phyloP scores from a whole-genome alignment of 208 protist species.

The Leishmania gerbilli region DNA sequence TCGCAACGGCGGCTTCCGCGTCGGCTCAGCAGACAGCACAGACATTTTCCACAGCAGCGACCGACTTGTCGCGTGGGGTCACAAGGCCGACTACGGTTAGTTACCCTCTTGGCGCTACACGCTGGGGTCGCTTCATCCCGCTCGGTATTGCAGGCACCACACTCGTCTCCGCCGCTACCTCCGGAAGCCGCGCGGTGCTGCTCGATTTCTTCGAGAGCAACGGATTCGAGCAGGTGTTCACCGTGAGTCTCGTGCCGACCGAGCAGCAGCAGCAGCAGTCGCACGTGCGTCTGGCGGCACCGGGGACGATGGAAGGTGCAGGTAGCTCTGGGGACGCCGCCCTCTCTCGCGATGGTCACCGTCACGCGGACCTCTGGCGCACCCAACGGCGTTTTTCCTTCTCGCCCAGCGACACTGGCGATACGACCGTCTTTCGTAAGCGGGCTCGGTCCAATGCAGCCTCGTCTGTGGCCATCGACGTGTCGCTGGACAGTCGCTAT shows the following conservation, averaged over 20 bases:
- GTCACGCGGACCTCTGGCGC: neutral
- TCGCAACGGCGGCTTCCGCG: conserved; percentile 1
- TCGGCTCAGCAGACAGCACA: neutral
- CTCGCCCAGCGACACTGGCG: neutral
- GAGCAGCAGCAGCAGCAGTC: conserved; percentile 22
- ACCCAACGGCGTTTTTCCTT: neutral
- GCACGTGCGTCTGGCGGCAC: neutral
- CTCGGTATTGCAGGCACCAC: conserved; percentile 60
- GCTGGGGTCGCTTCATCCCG: conserved; percentile 60
- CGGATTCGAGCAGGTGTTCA: conserved; percentile 52
- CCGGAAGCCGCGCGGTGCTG: conserved; percentile 41
- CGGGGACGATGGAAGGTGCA: neutral
- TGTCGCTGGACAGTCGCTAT: conserved; percentile 17
- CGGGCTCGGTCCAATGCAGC: neutral
- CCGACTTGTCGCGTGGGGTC: neutral
- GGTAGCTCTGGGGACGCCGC: neutral
- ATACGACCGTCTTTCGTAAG: conserved; percentile 4
- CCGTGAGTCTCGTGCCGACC: conserved; percentile 40
- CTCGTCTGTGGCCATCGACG: conserved; percentile 2
- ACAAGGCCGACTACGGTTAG: neutral
- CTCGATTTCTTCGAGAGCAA: conserved; percentile 44
- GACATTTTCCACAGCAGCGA: neutral
- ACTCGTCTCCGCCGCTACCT: conserved; percentile 44
- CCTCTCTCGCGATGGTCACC: neutral
- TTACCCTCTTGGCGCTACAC: conserved; percentile 31